Evolutionary conservation across 2,329 filamentous ascomycete species (phyloP), one percentile per base, ranked within the genome.

Genomic region (Chrysoporthe cubensis): DNA sequence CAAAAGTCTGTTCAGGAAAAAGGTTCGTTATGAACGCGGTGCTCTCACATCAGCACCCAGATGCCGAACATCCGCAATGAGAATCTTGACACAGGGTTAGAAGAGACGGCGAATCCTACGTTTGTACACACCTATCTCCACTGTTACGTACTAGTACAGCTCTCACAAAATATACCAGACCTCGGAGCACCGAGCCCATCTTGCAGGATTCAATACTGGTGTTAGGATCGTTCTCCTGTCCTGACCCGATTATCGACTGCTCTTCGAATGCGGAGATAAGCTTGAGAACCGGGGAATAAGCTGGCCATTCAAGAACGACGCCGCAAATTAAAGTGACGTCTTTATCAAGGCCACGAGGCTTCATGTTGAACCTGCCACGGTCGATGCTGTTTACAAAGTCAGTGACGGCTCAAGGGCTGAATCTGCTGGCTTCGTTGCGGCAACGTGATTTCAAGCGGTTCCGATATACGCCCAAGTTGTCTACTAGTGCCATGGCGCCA

Each of bases 401-500:
- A 48, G 11, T 62, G 60, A 40, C 50, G 37, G 37, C 6, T 40
- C 37, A 40, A 40, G 37, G 6, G 37, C 37, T 9, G 5, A 6
- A 1, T 40, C 9, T 9, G 9, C 6, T 40, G 37, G 9, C 9
- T 7, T 40, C 37, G 6, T 40, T 40, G 9, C 4, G 48, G 13
- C 21, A 32, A 3, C 2, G 13, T 52, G 48, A 52, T 32, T 26
- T 52, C 21, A 52, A 52, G 1, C 1, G 21, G 48, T 11, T 26
- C 21, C 18, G 13, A 26, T 26, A 26, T 26, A 26, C 26, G 26
- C 26, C 26, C 8, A 4, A 54, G 21, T 11, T 14, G 7, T 18
- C n/a, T 44, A 26, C 63, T 58, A 63, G 37, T 56, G 44, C 34
- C 11, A 69, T 69, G 62, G 68, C 68, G 65, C 65, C 50, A 69